Evolutionary conservation across 2,329 filamentous ascomycete species (phyloP).

Genomic region (Madurella fahalii): DNA sequence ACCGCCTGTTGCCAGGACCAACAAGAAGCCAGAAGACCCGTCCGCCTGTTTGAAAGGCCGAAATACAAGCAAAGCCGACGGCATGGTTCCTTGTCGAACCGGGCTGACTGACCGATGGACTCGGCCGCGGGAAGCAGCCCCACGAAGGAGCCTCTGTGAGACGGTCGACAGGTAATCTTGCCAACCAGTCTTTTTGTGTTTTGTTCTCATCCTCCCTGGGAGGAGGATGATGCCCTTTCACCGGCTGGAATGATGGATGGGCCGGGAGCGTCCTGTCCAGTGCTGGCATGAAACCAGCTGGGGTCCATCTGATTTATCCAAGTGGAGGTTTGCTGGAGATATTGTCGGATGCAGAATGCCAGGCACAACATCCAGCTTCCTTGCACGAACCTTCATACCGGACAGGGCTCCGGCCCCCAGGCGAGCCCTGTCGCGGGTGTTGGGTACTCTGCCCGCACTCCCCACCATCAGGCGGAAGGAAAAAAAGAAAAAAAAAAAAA

Average conservation of each 20-base stretch:
- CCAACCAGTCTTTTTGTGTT: too few relatives aligned
- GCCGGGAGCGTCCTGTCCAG: too few relatives aligned
- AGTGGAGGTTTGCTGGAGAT: background rate
- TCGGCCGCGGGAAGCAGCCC: background rate
- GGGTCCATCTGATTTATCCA: background rate
- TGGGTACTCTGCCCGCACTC: conserved; percentile 4
- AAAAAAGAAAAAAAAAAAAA: too few relatives aligned
- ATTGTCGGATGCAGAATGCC: background rate
- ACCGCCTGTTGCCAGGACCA: background rate
- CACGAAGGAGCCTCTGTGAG: background rate
- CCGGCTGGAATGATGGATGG: background rate
- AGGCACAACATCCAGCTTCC: background rate
- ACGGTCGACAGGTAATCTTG: too few relatives aligned
- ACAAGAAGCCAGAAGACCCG: background rate
- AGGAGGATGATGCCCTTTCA: background rate
- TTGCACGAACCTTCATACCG: background rate
- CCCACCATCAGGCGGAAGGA: background rate
- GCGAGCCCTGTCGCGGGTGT: background rate
- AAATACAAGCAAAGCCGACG: background rate
- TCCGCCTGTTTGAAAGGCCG: background rate
- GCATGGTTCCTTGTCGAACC: background rate
- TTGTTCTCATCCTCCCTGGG: too few relatives aligned
- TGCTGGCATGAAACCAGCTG: too few relatives aligned
- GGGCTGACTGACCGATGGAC: background rate
- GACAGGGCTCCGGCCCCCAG: background rate